A percentile compares a stretch with the other conserved stretches of the same genome.
Evolutionary conservation across 371 early-diverging fungal species (phyloP).

Genomic region (Saksenaea vasiformis): DNA sequence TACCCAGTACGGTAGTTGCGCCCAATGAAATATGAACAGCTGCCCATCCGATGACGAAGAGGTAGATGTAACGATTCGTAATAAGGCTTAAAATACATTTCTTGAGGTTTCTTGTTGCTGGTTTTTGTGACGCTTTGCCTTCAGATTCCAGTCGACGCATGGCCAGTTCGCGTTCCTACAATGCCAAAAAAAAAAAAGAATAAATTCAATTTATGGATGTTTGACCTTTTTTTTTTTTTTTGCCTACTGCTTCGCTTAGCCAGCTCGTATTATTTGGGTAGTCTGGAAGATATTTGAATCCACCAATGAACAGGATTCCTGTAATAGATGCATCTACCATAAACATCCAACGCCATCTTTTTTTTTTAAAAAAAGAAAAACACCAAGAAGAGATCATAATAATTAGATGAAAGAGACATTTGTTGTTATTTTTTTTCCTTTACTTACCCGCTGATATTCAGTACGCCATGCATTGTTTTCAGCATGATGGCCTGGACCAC

Average conservation of each 20-base stretch:
- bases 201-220: not conserved
- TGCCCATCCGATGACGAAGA: conserved; percentile 45
- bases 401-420: no score
- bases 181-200: no score
- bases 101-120: not conserved
- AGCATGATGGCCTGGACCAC: conserved; percentile 47
- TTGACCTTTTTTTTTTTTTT: no score
- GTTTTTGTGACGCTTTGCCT: conserved; percentile 2
- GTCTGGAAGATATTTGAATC: conserved; percentile 19
- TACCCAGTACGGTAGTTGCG: conserved; percentile 41
- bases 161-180: conserved; percentile 30
- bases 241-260: conserved; percentile 17
- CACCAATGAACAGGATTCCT: conserved; percentile 10
- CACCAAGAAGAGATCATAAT: no score
- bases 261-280: conserved; percentile 19
- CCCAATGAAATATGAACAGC: conserved; percentile 37
- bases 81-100: conserved; percentile 6
- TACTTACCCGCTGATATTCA: conserved; percentile 48
- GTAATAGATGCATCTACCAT: conserved; percentile 20
- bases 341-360: conserved; percentile 26
- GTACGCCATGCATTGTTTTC: conserved; percentile 45
- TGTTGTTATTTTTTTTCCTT: no score
- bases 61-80: conserved; percentile 36
- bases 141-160: conserved; percentile 17
- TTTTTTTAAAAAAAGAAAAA: no score